Conservation (phyloP, 1,284 basidiomycete species). For the Termitomyces sp. region DNA sequence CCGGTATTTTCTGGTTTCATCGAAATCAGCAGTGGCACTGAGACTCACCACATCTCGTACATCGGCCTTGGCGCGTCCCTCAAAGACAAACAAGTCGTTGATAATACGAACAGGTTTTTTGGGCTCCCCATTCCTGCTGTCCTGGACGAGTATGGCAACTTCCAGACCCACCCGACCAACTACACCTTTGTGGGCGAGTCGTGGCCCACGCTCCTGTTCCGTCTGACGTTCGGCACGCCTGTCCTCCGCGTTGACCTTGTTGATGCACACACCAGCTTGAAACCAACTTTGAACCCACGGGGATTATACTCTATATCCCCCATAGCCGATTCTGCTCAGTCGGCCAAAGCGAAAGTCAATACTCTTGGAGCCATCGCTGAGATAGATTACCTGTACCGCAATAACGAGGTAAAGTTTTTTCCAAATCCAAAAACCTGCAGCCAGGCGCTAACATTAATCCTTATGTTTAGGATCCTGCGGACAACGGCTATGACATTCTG, state of each 20-base stretch:
- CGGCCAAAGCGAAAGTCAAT: conserved; percentile 26
- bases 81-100: conserved; percentile 45
- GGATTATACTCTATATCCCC: conserved; percentile 24
- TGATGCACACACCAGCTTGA: conserved; percentile 27
- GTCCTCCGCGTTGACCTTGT: conserved; percentile 39
- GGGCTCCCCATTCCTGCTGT: conserved; percentile 39
- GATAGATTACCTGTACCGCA: conserved; percentile 30
- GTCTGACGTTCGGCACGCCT: conserved; percentile 53
- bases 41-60: conserved; percentile 47
- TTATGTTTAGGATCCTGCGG: not conserved
- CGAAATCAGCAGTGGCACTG: conserved; percentile 38
- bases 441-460: not conserved
- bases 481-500: conserved; percentile 37
- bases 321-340: conserved; percentile 22
- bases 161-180: conserved; percentile 36
- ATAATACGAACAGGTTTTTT: conserved; percentile 44
- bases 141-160: conserved; percentile 35
- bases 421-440: conserved; percentile 14
- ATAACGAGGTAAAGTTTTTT: conserved; percentile 28
- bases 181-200: conserved; percentile 50
- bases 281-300: conserved; percentile 27
- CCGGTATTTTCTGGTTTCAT: conserved; percentile 62
- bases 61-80: conserved; percentile 44
- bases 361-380: conserved; percentile 30
- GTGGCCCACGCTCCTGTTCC: conserved; percentile 39